A percentile compares a stretch with the other conserved stretches of the same genome.
Evolutionary conservation across 169 alveolate species (phyloP).

Genomic region (Eimeria zaria): DNA sequence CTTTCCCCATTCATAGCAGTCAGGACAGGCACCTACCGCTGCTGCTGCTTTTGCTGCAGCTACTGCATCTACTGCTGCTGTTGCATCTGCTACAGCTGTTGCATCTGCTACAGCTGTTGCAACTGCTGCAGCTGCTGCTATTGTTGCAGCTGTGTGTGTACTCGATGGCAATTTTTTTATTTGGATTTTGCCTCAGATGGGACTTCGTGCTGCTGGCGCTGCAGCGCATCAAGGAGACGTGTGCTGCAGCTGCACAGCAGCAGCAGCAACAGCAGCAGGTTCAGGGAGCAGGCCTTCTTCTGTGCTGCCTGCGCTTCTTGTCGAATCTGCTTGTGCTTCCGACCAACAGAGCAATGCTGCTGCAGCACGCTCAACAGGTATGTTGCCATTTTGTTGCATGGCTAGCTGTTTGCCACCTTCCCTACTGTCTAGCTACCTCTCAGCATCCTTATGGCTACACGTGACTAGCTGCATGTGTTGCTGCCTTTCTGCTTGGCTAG

Average conservation of each 20-base stretch:
- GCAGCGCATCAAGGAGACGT: constrained; percentile 43
- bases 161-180: no score
- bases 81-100: neutral
- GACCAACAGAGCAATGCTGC: constrained; percentile 46
- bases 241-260: constrained; percentile 22
- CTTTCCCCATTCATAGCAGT: no score
- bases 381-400: neutral
- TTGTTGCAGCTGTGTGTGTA: neutral
- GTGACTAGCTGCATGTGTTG: neutral
- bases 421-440: neutral
- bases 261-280: constrained; percentile 69
- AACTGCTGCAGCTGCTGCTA: no score
- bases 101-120: no score
- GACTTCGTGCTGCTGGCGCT: constrained; percentile 47
- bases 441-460: neutral
- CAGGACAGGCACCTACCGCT: neutral
- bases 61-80: neutral
- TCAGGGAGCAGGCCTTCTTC: constrained; percentile 13
- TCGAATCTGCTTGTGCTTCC: constrained; percentile 50
- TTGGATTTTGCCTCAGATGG: constrained; percentile 31
- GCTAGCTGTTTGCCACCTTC: constrained; percentile 2
- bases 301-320: constrained; percentile 69
- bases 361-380: constrained; percentile 55
- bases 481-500: no score
- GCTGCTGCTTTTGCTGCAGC: neutral